Evolutionary conservation across 2,329 filamentous ascomycete genomes (phyloP).

Genomic region (Aureobasidium sp.): DNA sequence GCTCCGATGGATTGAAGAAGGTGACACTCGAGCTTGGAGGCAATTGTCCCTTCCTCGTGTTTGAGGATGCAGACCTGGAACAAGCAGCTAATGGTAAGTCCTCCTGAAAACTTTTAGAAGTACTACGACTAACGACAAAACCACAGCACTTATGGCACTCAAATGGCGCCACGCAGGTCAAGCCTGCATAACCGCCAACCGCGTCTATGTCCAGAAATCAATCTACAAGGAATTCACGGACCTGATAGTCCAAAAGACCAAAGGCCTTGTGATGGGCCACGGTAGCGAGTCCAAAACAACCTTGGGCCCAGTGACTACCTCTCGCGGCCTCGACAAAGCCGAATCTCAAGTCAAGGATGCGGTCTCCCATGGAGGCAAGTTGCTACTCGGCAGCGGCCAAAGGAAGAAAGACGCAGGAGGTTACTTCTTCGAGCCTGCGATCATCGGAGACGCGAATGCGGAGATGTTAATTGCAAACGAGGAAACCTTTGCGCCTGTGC

Average conservation of each 20-base stretch:
- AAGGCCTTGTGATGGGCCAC: conserved; percentile 54
- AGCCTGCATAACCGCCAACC: conserved; percentile 58
- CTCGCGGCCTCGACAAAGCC: conserved; percentile 50
- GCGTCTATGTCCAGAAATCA: conserved; percentile 56
- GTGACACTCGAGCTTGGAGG: conserved; percentile 58
- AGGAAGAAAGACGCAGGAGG: conserved; percentile 38
- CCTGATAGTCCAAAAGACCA: conserved; percentile 46
- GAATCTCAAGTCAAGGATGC: conserved; percentile 58
- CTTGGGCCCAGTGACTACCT: conserved; percentile 54
- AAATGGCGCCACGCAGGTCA: conserved; percentile 57
- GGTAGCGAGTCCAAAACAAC: conserved; percentile 51
- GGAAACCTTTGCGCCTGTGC: conserved; percentile 60
- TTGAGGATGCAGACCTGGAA: conserved; percentile 57
- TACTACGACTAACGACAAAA: not conserved
- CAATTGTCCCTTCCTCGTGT: conserved; percentile 59
- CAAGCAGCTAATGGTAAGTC: conserved; percentile 42
- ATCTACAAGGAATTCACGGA: conserved; percentile 56
- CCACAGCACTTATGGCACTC: conserved; percentile 37
- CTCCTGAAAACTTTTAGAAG: not conserved
- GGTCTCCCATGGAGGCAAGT: conserved; percentile 52
- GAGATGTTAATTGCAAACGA: conserved; percentile 53
- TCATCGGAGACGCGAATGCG: conserved; percentile 52
- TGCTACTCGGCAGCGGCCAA: conserved; percentile 53
- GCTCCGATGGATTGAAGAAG: conserved; percentile 55
- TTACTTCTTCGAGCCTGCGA: conserved; percentile 65